A percentile compares a stretch with the other conserved stretches of the same genome.
These are phyloP conservation scores for Tilletiaria anomala DNA, from an alignment of 1,284 basidiomycete species.

Conservation along the genomic window DNA sequence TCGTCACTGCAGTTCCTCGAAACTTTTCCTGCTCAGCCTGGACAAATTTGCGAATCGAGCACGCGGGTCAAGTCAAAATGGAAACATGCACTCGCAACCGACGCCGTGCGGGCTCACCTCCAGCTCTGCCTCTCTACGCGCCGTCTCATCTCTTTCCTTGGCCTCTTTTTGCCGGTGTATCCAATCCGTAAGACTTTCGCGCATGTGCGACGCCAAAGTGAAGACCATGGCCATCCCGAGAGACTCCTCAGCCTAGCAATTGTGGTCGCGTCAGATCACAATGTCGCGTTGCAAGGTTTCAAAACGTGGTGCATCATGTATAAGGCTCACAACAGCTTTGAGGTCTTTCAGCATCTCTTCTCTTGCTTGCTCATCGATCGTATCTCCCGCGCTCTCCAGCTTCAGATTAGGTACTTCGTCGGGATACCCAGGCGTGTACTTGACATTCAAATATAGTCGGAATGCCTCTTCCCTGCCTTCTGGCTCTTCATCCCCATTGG, in stretches of 20 bases:
- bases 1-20: slow-evolving; percentile 75
- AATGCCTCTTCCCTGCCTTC: too few relatives aligned
- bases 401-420: slow-evolving; percentile 61
- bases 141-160: slow-evolving; percentile 46
- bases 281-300: neutral
- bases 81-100: too few relatives aligned
- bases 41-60: too few relatives aligned
- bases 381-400: slow-evolving; percentile 56
- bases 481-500: slow-evolving; percentile 47
- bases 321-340: slow-evolving; percentile 48
- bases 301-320: neutral
- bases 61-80: too few relatives aligned
- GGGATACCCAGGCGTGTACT: slow-evolving; percentile 57
- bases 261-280: neutral
- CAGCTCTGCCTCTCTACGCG: slow-evolving; percentile 52
- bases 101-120: slow-evolving; percentile 49
- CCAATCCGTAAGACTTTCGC: slow-evolving; percentile 56
- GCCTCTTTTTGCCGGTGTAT: slow-evolving; percentile 46
- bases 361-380: slow-evolving; percentile 44
- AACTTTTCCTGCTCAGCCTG: slow-evolving; percentile 78
- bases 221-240: slow-evolving; percentile 97
- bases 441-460: too few relatives aligned
- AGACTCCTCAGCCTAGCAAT: slow-evolving; percentile 66
- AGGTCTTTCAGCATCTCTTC: slow-evolving; percentile 54
- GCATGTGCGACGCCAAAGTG: slow-evolving; percentile 71